Conservation (phyloP, 2,329 filamentous ascomycete species). For the Xylaria sp. region DNA sequence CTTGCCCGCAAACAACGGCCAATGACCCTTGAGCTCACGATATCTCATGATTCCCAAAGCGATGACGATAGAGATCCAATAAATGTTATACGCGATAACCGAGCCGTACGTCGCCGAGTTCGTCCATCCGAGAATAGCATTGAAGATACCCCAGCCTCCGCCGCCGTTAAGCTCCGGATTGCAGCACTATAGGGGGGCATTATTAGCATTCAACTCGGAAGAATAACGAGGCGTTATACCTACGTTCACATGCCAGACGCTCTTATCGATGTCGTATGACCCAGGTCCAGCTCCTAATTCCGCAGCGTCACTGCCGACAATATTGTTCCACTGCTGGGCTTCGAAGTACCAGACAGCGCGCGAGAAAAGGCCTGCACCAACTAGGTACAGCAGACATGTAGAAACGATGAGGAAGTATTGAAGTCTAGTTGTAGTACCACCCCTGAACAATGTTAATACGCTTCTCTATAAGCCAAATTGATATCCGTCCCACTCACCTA, state of each 20-base stretch:
- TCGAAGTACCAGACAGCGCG: constrained; percentile 80
- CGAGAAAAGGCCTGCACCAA: constrained; percentile 84
- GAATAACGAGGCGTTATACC: constrained; percentile 47
- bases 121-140: constrained; percentile 85
- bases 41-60: constrained; percentile 73
- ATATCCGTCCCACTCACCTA: constrained; percentile 64
- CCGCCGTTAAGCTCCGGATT: constrained; percentile 77
- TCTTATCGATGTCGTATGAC: constrained; percentile 80
- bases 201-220: constrained; percentile 2
- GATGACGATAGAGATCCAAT: constrained; percentile 79
- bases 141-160: constrained; percentile 88
- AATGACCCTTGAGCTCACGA: constrained; percentile 67
- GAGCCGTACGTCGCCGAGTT: constrained; percentile 91
- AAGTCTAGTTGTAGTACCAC: constrained; percentile 71
- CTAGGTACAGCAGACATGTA: constrained; percentile 85
- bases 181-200: constrained; percentile 71
- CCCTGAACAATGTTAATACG: constrained; percentile 50
- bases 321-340: constrained; percentile 72
- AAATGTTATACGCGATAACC: constrained; percentile 86
- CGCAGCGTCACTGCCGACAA: constrained; percentile 66
- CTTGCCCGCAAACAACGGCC: constrained; percentile 53
- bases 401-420: constrained; percentile 84
- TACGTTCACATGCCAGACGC: constrained; percentile 85
- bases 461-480: background rate
- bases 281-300: constrained; percentile 70